Evolutionary conservation across 331 rosid species (phyloP).

Genomic region (Acacia pycnantha): DNA sequence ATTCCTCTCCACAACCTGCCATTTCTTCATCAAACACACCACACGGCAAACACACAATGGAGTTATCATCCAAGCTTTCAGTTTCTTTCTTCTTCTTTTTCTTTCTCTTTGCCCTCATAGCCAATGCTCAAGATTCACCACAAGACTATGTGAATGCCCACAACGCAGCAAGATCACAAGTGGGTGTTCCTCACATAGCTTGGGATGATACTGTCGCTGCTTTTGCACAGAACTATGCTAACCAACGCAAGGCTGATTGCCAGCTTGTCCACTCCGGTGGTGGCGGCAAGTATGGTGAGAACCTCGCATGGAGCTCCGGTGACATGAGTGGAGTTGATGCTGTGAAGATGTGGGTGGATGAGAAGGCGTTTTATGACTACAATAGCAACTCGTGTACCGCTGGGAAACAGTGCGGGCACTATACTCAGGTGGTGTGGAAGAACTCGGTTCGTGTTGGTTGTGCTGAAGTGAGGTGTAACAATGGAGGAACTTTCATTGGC

Average conservation of each 20-base stretch:
- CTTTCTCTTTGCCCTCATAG: not conserved
- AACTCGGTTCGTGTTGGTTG: constrained; percentile 35
- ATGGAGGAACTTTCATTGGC: constrained; percentile 44
- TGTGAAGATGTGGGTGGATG: not conserved
- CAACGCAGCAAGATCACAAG: not conserved
- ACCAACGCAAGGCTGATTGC: constrained; percentile 15
- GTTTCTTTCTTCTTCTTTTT: too few species aligned
- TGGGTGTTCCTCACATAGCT: constrained; percentile 14
- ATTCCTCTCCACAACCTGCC: too few species aligned
- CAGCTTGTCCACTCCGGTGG: constrained; percentile 17
- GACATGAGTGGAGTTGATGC: constrained; percentile 18
- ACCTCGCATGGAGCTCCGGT: not conserved
- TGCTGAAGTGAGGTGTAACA: constrained; percentile 53
- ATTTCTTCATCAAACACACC: too few species aligned
- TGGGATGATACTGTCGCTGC: not conserved
- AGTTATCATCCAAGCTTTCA: too few species aligned
- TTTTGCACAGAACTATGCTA: not conserved
- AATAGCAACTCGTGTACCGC: not conserved
- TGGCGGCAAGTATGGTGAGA: constrained; percentile 11
- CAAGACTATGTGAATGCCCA: not conserved
- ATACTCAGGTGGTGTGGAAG: not conserved
- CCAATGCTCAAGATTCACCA: not conserved
- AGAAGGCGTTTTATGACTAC: not conserved
- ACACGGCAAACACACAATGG: too few species aligned
- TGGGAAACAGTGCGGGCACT: not conserved